A percentile compares a stretch with the other conserved stretches of the same genome.
Conservation (phyloP, 2,329 filamentous ascomycete genomes). For the Fusarium sp. region DNA sequence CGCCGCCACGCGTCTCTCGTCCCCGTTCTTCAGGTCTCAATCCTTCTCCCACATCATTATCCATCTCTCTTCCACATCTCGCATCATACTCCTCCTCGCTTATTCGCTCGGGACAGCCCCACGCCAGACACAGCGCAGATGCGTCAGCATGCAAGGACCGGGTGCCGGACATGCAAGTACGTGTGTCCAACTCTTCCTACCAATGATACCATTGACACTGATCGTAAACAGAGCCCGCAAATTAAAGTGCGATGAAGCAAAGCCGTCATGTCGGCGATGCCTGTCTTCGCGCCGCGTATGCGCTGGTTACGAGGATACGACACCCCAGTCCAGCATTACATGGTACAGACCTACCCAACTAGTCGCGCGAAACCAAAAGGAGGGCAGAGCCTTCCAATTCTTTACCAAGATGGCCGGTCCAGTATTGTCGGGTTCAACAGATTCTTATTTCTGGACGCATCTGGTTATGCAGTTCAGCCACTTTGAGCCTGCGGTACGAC, state of each 20-base stretch:
- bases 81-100: neutral
- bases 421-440: constrained; percentile 12
- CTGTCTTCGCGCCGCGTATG: constrained; percentile 5
- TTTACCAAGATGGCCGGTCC: constrained; percentile 23
- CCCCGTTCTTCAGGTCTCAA: neutral
- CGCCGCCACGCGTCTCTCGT: neutral
- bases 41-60: too few species aligned
- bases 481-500: constrained; percentile 22
- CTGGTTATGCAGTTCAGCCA: constrained; percentile 37
- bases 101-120: constrained; percentile 6
- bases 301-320: neutral
- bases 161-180: constrained; percentile 12
- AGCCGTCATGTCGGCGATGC: constrained; percentile 10
- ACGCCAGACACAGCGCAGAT: neutral
- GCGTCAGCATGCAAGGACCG: neutral
- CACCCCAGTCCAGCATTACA: neutral
- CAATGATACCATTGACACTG: neutral
- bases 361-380: constrained; percentile 1
- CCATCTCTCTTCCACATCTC: neutral
- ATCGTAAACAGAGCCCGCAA: neutral
- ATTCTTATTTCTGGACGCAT: constrained; percentile 36
- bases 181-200: neutral
- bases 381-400: constrained; percentile 27
- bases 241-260: constrained; percentile 12
- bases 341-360: constrained; percentile 20